Conservation (phyloP, 305 asterid species). For the Rubia tinctorum region DNA sequence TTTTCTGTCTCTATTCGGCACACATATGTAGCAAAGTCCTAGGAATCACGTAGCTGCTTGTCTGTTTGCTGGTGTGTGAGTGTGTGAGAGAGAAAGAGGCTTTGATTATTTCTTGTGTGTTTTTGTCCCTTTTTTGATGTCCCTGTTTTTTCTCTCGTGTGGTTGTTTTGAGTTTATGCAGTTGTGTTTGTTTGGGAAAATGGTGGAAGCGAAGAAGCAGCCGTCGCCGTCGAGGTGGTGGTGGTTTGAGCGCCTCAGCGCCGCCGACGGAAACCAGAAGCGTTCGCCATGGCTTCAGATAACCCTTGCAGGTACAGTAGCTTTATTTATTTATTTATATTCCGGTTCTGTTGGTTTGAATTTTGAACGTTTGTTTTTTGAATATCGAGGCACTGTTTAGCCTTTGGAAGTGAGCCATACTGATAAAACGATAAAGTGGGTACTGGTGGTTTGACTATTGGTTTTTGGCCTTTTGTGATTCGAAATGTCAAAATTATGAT, state of each 20-base stretch:
- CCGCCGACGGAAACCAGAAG: constrained; percentile 36
- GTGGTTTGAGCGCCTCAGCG: constrained; percentile 67
- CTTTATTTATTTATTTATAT: background rate
- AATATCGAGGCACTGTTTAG: background rate
- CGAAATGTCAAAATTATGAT: background rate
- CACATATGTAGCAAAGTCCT: background rate
- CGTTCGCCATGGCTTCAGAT: constrained; percentile 91
- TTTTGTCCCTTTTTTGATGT: background rate
- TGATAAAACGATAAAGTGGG: background rate
- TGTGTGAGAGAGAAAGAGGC: background rate
- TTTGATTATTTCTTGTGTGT: background rate
- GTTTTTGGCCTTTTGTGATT: background rate
- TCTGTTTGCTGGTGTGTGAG: background rate
- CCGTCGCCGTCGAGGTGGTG: constrained; percentile 65
- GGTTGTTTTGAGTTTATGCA: background rate
- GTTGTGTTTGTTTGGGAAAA: constrained; percentile 4
- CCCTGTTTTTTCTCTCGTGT: background rate
- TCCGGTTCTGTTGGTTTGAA: background rate
- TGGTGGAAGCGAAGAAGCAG: constrained; percentile 45
- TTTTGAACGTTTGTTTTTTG: constrained; percentile 1
- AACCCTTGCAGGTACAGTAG: constrained; percentile 55
- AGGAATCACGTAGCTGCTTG: background rate
- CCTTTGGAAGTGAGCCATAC: background rate
- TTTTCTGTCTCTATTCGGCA: background rate
- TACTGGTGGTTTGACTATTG: constrained; percentile 8